These are phyloP conservation scores for Diaporthe australafricana DNA, from an alignment of 2,329 filamentous ascomycete species.

Conservation along the genomic window DNA sequence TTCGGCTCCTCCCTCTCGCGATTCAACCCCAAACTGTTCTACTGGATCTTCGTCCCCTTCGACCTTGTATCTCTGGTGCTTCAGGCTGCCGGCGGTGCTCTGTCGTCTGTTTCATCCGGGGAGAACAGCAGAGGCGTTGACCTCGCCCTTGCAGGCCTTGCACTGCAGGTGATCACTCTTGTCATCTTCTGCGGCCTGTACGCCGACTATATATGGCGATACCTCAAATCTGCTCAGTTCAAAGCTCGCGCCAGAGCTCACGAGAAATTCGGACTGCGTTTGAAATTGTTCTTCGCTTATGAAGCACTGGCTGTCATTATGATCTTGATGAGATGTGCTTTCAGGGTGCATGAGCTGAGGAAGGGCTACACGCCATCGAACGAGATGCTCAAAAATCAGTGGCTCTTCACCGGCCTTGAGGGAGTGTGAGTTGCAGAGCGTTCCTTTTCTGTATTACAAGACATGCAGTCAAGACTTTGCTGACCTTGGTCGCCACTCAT, in stretches of 20 bases:
- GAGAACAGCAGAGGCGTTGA: slow-evolving; percentile 59
- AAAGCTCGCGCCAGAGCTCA: not conserved
- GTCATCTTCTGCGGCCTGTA: slow-evolving; percentile 62
- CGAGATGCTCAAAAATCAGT: slow-evolving; percentile 28
- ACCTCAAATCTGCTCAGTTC: slow-evolving; percentile 41
- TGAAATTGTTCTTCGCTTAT: slow-evolving; percentile 63
- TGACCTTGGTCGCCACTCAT: not conserved
- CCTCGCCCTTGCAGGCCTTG: slow-evolving; percentile 65
- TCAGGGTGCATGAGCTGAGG: slow-evolving; percentile 73
- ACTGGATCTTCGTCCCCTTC: slow-evolving; percentile 62
- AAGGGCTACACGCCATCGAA: slow-evolving; percentile 72
- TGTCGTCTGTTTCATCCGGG: slow-evolving; percentile 58
- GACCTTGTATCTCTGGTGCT: slow-evolving; percentile 66
- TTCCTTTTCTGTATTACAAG: not conserved
- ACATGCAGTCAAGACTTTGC: not conserved
- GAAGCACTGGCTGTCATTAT: slow-evolving; percentile 65
- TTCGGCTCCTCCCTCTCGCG: slow-evolving; percentile 54
- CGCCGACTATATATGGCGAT: slow-evolving; percentile 59
- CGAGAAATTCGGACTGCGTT: slow-evolving; percentile 41
- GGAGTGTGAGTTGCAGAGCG: slow-evolving; percentile 26
- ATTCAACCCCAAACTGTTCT: slow-evolving; percentile 53
- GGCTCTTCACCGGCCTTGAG: slow-evolving; percentile 40
- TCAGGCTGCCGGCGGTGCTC: slow-evolving; percentile 66
- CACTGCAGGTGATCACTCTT: slow-evolving; percentile 68
- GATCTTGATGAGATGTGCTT: slow-evolving; percentile 71